Evolutionary conservation across 441 rosid species (phyloP).

Genomic region (Eutrema salsugineum): DNA sequence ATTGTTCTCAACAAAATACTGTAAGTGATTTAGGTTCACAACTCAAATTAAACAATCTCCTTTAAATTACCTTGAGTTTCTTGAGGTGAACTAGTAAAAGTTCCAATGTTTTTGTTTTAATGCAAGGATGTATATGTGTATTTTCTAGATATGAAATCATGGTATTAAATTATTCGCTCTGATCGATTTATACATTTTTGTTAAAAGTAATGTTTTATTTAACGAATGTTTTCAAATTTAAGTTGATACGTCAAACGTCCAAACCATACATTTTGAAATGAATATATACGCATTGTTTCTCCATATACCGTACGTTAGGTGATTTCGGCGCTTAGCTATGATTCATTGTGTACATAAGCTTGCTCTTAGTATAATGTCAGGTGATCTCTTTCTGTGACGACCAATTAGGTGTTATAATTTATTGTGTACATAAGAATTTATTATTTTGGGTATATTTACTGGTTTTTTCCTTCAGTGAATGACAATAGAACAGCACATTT

Average conservation of each 20-base stretch:
- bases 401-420: neutral
- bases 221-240: neutral
- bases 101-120: too few species aligned
- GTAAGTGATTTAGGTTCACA: too few species aligned
- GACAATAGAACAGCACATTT: neutral
- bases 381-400: neutral
- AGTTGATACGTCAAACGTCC: neutral
- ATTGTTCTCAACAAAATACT: too few species aligned
- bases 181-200: neutral
- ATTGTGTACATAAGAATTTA: neutral
- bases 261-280: neutral
- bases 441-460: neutral
- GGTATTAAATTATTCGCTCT: too few species aligned
- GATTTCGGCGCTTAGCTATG: neutral
- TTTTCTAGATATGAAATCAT: too few species aligned
- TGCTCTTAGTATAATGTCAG: slow-evolving; percentile 3
- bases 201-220: neutral
- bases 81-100: too few species aligned
- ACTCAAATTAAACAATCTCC: too few species aligned
- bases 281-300: slow-evolving; percentile 5
- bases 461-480: neutral
- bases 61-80: too few species aligned
- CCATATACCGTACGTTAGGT: neutral
- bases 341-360: neutral
- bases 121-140: too few species aligned